These are phyloP conservation scores for Pleurozium schreberi DNA, from an alignment of 225 moss, liverwort and hornwort species.

Conservation along the genomic window DNA sequence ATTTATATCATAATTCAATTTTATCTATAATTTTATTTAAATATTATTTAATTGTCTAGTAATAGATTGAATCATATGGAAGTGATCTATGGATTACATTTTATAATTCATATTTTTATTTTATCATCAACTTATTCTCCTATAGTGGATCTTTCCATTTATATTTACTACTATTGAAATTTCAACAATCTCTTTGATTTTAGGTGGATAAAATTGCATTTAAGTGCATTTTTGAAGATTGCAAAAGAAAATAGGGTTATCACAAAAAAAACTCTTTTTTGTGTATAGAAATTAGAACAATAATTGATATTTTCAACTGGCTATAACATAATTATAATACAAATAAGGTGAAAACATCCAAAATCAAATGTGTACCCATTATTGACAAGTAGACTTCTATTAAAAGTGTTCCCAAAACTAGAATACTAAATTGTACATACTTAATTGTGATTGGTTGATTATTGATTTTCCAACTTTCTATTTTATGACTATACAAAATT, in stretches of 20 bases:
- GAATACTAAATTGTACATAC: neutral
- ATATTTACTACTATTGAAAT: neutral
- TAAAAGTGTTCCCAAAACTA: accelerated
- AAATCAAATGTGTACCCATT: neutral
- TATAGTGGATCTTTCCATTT: accelerated
- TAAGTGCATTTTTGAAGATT: neutral
- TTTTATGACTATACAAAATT: neutral
- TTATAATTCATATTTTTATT: neutral
- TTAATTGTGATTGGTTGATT: neutral
- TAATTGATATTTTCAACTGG: neutral
- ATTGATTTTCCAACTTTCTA: accelerated
- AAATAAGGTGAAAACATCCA: neutral
- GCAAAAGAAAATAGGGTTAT: neutral
- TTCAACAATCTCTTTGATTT: neutral
- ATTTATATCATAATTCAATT: neutral
- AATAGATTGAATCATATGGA: too few species aligned
- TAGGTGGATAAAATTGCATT: neutral
- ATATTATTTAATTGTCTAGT: neutral
- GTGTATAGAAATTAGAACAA: neutral
- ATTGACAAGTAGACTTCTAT: neutral
- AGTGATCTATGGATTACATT: neutral
- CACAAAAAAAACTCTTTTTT: neutral
- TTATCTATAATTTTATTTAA: neutral
- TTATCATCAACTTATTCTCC: neutral
- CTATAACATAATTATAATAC: neutral